These are phyloP conservation scores for Fraxinus nigra DNA, from an alignment of 305 asterid genomes.

Conservation along the genomic window DNA sequence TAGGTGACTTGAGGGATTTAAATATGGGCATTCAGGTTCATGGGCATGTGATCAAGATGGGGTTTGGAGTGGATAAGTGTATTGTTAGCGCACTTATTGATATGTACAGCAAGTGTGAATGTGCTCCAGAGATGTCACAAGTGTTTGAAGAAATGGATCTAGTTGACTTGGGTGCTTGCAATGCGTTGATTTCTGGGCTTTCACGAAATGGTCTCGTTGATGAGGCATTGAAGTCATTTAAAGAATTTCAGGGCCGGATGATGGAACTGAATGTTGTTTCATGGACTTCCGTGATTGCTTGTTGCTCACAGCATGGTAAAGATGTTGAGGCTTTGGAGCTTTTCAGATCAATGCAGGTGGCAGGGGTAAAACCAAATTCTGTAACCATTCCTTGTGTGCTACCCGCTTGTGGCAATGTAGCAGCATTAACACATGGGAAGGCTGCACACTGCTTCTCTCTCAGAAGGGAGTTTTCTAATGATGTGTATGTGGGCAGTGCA, in stretches of 20 bases:
- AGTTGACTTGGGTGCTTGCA: conserved; percentile 64
- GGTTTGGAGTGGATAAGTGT: conserved; percentile 59
- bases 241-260: conserved; percentile 38
- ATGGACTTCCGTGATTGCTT: conserved; percentile 87
- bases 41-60: conserved; percentile 56
- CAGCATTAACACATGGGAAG: conserved; percentile 80
- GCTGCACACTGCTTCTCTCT: conserved; percentile 79
- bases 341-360: conserved; percentile 74
- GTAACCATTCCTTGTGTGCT: conserved; percentile 85
- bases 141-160: conserved; percentile 56
- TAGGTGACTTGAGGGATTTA: conserved; percentile 58
- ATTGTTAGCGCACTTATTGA: conserved; percentile 68
- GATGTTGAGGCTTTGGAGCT: conserved; percentile 78
- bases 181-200: conserved; percentile 75
- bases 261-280: conserved; percentile 80
- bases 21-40: conserved; percentile 64
- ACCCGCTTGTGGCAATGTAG: conserved; percentile 89
- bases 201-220: conserved; percentile 72
- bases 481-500: conserved; percentile 79
- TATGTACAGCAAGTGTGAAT: conserved; percentile 74
- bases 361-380: conserved; percentile 65
- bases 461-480: conserved; percentile 43
- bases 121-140: conserved; percentile 45
- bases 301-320: conserved; percentile 85
- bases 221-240: conserved; percentile 53